phyloP scores from a whole-genome alignment of 202 grass and related monocot genomes.

The Carex sylvatica region DNA sequence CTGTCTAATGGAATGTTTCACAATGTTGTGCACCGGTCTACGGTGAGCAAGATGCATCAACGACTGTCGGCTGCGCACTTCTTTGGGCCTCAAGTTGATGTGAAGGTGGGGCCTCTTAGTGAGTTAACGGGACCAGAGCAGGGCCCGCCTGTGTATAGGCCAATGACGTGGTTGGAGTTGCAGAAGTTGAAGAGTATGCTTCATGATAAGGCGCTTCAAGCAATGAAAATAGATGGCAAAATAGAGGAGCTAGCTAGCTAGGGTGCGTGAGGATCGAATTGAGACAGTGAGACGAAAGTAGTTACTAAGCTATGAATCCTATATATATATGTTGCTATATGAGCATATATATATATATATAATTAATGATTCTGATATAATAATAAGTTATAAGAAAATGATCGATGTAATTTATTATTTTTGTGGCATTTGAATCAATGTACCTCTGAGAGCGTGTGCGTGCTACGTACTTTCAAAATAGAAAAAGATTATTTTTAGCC shows the following conservation, averaged over 20 bases:
- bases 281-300: neutral
- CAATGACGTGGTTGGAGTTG: conserved; percentile 52
- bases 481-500: too few species aligned
- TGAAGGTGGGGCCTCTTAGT: conserved; percentile 44
- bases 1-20: conserved; percentile 52
- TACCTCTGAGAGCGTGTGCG: too few species aligned
- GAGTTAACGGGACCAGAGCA: neutral
- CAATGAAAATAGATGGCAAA: neutral
- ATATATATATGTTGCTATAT: too few species aligned
- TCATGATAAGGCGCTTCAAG: neutral
- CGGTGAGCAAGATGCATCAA: conserved; percentile 36
- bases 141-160: conserved; percentile 24
- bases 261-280: too few species aligned
- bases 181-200: conserved; percentile 12
- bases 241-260: too few species aligned
- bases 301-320: too few species aligned
- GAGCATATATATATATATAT: too few species aligned
- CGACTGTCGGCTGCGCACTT: conserved; percentile 59
- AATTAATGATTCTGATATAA: too few species aligned
- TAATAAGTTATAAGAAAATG: too few species aligned
- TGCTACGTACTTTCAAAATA: too few species aligned
- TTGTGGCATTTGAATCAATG: too few species aligned
- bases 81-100: conserved; percentile 34
- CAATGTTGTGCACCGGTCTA: conserved; percentile 45
- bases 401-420: too few species aligned